Base-by-base conservation (phyloP, 2,329 filamentous ascomycete species). In the Trichoderma sp. region DNA sequence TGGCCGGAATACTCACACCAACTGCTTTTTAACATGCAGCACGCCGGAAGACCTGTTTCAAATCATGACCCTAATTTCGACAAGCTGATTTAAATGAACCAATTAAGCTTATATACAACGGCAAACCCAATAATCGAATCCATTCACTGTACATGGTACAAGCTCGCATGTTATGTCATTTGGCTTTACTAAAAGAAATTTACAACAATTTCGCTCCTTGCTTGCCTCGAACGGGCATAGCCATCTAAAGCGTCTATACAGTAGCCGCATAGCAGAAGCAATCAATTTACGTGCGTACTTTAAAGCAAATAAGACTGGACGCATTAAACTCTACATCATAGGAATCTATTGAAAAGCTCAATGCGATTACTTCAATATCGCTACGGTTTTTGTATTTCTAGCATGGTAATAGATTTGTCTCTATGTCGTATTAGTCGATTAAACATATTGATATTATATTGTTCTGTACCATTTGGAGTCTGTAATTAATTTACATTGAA, bases 161-260 rank as follows among this genome's bases (percentile, higher is more conserved):
- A 19, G n/a, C 4, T 45, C 3, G 2, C n/a, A 4, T 12, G 19
- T 12, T 9, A 22, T 22, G 12, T n/a, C n/a, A 12, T 19, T 45
- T 22, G n/a, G 0, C 39, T 45, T 22, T 22, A 9, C 3, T 8
- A 8, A 22, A 4, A n/a, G 19, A n/a, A 12, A 1, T 45, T 19
- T 0, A 12, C 3, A 19, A 1, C n/a, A 0, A 4, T 2, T 45
- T 45, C 3, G n/a, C 9, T 19, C n/a, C n/a, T 10, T 7, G 9
- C 1, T 45, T 19, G 2, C n/a, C 39, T 10, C 10, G 39, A 45
- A 45, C 4, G 12, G 9, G 0, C n/a, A 2, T 9, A 5, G 9
- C 12, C 19, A 3, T 12, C 4, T 4, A 10, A n/a, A 45, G 5
- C 9, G 8, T 42, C 37, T 19, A 8, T 9, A n/a, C 4, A 10